phyloP scores from a whole-genome alignment of 176 grass and related monocot genomes.

The Oryza nivara region DNA sequence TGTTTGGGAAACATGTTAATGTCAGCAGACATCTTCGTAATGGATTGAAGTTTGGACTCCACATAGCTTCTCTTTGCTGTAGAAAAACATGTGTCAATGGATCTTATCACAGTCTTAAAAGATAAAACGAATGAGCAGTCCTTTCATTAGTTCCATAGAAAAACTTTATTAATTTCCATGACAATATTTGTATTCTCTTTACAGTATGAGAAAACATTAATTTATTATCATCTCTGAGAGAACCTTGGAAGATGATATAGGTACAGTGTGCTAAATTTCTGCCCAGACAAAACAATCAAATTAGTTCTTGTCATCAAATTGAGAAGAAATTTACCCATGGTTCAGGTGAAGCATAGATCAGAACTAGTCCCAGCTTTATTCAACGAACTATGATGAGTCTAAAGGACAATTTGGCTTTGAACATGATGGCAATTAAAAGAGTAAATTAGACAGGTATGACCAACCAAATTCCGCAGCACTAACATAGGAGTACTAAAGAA shows the following conservation, averaged over 20 bases:
- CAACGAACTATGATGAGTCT: background rate
- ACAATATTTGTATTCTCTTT: conserved; percentile 5
- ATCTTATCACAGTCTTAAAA: conserved; percentile 8
- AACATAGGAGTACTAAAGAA: background rate
- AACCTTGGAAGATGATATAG: background rate
- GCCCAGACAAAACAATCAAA: background rate
- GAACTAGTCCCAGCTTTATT: conserved; percentile 23
- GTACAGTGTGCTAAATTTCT: background rate
- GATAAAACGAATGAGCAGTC: conserved; percentile 38
- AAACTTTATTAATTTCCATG: background rate
- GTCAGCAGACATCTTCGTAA: conserved; percentile 51
- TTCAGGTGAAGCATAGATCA: conserved; percentile 10
- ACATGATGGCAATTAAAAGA: background rate
- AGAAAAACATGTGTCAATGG: conserved; percentile 27
- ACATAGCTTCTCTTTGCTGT: conserved; percentile 77
- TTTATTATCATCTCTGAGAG: conserved; percentile 25
- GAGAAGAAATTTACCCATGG: conserved; percentile 13
- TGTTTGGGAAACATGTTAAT: conserved; percentile 68
- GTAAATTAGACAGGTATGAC: background rate
- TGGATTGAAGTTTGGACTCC: conserved; percentile 67
- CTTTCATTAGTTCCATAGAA: background rate
- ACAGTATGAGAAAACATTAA: background rate
- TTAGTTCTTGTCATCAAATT: conserved; percentile 18
- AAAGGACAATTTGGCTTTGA: background rate
- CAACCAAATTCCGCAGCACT: background rate